Base-by-base conservation (phyloP, 1,284 basidiomycete genomes). In the Trichosporon sp. region DNA sequence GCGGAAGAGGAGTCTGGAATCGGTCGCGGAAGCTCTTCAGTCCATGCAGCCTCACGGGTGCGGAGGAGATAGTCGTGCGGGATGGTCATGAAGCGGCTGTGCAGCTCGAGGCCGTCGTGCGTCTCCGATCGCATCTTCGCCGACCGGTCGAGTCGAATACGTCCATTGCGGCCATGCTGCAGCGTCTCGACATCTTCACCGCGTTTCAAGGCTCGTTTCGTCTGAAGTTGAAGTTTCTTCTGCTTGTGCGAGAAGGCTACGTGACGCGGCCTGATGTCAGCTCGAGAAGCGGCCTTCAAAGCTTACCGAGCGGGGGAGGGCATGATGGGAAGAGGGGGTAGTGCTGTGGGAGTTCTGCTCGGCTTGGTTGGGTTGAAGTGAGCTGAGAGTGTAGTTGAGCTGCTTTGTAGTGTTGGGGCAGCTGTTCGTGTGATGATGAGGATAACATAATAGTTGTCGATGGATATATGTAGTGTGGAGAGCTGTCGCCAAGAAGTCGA, bases 161-260 rank as follows among this genome's bases (percentile, higher is more conserved):
- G 54, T 2, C 69, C 65, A 19, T 67, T 64, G 48, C 48, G 21
- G 14, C 65, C 40, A 2, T 56, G 6, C 66, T 71, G 12, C 31
- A 63, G n/a, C n/a, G 87, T 85, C 78, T 38, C 79, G 73, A 68
- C 79, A 75, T 76, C 79, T 75, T 76, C 79, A 19, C 91, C 92
- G 51, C 92, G 89, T 81, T 94, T 94, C 54, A 90, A 84, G 0
- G 92, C 92, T 14, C 92, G 89, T 77, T 91, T 92, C 71, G 89
- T 86, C 79, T 91, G 88, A 4, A 90, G 86, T 73, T 91, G 88
- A 7, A 88, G 76, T 76, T 90, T 92, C 77, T 89, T 90, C 80
- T 91, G 87, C 75, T 90, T 92, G 59, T 85, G 86, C 0, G 91
- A 92, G 43, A 66, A 73, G 2, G 72, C 67, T 19, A 64, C 51